A percentile compares a stretch with the other conserved stretches of the same genome.
Evolutionary conservation across 768 basidiomycete species (phyloP).

Genomic region (Mycena vitilis): DNA sequence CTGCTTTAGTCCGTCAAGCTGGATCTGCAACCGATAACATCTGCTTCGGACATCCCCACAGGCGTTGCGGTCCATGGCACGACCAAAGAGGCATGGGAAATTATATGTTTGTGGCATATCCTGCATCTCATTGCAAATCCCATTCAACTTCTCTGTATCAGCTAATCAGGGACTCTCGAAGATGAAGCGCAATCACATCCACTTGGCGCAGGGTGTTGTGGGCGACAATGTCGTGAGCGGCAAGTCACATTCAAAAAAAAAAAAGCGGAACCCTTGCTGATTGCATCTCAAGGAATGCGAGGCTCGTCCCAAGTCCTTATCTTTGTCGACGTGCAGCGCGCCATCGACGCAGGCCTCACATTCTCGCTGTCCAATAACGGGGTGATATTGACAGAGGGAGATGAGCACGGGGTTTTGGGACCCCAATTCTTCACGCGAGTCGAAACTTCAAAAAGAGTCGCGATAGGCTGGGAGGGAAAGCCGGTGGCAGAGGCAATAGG

Average conservation of each 20-base stretch:
- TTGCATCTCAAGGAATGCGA: constrained; percentile 75
- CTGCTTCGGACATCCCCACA: constrained; percentile 72
- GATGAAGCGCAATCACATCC: constrained; percentile 93
- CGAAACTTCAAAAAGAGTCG: constrained; percentile 57
- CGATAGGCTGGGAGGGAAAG: constrained; percentile 46
- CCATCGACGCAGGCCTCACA: constrained; percentile 72
- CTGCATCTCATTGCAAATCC: constrained; percentile 25
- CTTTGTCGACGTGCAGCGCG: constrained; percentile 80
- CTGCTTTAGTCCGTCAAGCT: constrained; percentile 70
- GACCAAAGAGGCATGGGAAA: constrained; percentile 72
- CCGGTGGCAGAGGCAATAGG: constrained; percentile 8
- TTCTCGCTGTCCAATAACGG: constrained; percentile 89
- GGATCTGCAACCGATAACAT: constrained; percentile 69
- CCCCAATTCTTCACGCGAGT: constrained; percentile 79
- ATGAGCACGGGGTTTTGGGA: constrained; percentile 68
- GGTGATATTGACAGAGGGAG: constrained; percentile 87
- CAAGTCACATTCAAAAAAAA: constrained; percentile 46
- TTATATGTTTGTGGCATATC: constrained; percentile 52
- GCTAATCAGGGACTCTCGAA: constrained; percentile 79
- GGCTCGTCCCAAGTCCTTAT: constrained; percentile 81
- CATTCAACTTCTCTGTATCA: constrained; percentile 41
- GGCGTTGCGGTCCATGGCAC: constrained; percentile 88
- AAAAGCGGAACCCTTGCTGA: neutral
- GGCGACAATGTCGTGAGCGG: constrained; percentile 81
- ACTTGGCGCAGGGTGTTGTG: constrained; percentile 84